Evolutionary conservation across 169 alveolate genomes (phyloP), one percentile per base, ranked within the genome.

Genomic region (Perkinsus marinus): DNA sequence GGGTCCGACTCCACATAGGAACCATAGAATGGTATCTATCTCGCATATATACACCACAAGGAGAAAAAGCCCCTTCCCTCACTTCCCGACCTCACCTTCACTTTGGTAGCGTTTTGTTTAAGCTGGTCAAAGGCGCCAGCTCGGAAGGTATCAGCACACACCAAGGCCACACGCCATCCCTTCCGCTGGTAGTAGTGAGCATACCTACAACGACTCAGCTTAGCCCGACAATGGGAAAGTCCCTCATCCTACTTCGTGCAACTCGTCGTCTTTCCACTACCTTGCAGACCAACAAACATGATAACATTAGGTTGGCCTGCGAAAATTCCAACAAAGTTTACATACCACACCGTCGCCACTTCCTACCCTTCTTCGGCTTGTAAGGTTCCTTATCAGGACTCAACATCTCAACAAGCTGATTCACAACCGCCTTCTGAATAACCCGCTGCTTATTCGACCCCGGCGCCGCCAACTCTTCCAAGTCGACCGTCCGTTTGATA

Each of bases 51-150:
- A n/a, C n/a, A n/a, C n/a, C n/a, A n/a, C n/a, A n/a, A n/a, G n/a
- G n/a, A n/a, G n/a, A n/a, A n/a, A n/a, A 57, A 57, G 7, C 79
- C 22, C 79, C 22, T 13, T 16, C 26, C 79, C 46, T 41, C 46
- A 41, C 46, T 10, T 3, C 10, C 46, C 46, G 46, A 99, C 16
- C 99, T 99, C 19, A 99, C 98, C 93, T 98, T 96, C 19, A 98
- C 99, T 95, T 98, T 98, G 19, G 99, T 98, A 34, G 99, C 99
- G 94, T 98, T 99, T 95, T 98, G 99, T 93, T 98, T 98, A 93
- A 99, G 96, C 97, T 99, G 99, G 95, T 99, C 99, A 92, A 98
- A 99, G 39, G 99, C 99, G 36, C 99, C 99, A 5, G 99, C 99
- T 93, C 99, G 97, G 95, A 98, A 99, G 26, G 99, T 98, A 95